Conservation (phyloP, 1,284 basidiomycete genomes). For the Volvariella surrecta region DNA sequence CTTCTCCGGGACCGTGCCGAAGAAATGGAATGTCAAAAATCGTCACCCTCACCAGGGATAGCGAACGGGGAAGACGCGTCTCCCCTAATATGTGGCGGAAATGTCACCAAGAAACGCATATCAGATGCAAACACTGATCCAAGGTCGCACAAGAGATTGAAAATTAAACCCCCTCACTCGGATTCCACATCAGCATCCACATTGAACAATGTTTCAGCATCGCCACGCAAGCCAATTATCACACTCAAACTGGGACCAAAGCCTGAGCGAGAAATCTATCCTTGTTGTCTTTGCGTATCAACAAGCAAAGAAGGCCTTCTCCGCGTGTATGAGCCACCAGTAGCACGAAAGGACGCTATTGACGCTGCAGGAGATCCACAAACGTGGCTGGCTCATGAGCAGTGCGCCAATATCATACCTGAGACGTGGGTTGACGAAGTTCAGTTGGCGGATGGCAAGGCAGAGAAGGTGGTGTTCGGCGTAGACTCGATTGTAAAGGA, state of each 20-base stretch:
- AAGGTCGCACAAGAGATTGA: constrained; percentile 26
- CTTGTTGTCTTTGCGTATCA: constrained; percentile 80
- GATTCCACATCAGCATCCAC: constrained; percentile 6
- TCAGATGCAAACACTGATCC: constrained; percentile 18
- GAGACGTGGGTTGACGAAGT: constrained; percentile 81
- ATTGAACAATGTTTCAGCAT: constrained; percentile 8
- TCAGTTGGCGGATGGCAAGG: constrained; percentile 28
- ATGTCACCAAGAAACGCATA: constrained; percentile 26
- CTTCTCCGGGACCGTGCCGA: constrained; percentile 49
- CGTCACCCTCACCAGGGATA: constrained; percentile 6
- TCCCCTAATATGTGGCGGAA: constrained; percentile 8
- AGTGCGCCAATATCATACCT: constrained; percentile 72
- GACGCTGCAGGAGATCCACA: constrained; percentile 35
- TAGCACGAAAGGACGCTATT: constrained; percentile 38
- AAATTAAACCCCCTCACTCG: constrained; percentile 20
- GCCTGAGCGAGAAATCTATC: constrained; percentile 51
- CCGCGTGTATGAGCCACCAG: constrained; percentile 61
- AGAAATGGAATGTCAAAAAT: constrained; percentile 8
- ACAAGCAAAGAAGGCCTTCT: constrained; percentile 48
- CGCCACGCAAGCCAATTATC: constrained; percentile 33
- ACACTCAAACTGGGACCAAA: constrained; percentile 56
- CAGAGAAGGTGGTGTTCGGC: constrained; percentile 63
- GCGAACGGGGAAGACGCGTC: constrained; percentile 8
- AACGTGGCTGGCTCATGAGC: constrained; percentile 64
- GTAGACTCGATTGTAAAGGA: constrained; percentile 82